Conservation (phyloP, 495 filamentous ascomycete genomes). For the Xanthoparmelia taractica region DNA sequence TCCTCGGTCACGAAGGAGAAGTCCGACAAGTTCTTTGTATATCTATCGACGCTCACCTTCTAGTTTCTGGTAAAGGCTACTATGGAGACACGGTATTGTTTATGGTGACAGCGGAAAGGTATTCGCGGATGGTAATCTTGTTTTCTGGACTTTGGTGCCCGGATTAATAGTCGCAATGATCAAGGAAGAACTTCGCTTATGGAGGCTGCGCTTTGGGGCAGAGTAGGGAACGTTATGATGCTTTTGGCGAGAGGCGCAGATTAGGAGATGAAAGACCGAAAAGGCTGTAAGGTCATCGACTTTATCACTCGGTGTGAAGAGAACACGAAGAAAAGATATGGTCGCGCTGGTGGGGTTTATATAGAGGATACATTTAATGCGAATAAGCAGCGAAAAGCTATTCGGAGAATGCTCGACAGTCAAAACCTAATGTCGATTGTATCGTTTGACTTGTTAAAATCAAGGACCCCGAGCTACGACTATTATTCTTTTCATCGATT, state of each 20-base stretch:
- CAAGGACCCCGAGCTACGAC: neutral
- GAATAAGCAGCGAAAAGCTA: neutral
- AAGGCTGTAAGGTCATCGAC: too few species aligned
- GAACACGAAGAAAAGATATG: too few species aligned
- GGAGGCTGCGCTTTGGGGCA: too few species aligned
- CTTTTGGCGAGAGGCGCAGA: too few species aligned
- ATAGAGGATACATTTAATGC: neutral
- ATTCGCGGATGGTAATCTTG: neutral
- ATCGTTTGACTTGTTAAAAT: neutral
- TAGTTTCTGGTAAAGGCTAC: constrained; percentile 7
- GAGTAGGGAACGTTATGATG: too few species aligned
- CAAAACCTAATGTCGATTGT: neutral
- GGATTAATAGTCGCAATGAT: too few species aligned
- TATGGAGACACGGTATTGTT: constrained; percentile 7
- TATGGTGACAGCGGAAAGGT: constrained; percentile 4
- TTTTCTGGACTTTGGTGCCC: neutral
- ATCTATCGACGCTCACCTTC: constrained; percentile 6
- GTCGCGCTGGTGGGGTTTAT: neutral
- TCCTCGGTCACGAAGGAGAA: neutral
- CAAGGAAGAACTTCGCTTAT: too few species aligned
- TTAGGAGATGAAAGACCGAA: too few species aligned
- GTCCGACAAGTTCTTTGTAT: constrained; percentile 4
- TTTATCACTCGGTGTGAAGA: too few species aligned
- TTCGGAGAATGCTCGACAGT: neutral
- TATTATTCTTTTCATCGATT: neutral